Conservation (phyloP, 1,139 yeast species). For the Yamadazyma songkhlaensis region DNA sequence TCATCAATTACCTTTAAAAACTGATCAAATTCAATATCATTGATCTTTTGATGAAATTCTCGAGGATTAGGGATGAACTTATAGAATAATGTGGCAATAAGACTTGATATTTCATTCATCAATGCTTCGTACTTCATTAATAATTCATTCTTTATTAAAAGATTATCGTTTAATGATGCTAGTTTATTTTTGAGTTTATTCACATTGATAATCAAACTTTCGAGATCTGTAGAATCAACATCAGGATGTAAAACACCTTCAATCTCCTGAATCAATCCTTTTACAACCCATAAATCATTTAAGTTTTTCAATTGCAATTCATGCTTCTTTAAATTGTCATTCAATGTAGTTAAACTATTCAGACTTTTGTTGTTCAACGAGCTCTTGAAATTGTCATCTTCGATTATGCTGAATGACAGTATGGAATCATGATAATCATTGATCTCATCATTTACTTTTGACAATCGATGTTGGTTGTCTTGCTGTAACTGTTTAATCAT, state of each 20-base stretch:
- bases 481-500: constrained; percentile 9
- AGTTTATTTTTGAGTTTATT: constrained; percentile 16
- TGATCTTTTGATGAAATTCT: constrained; percentile 15
- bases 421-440: constrained; percentile 10
- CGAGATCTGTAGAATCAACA: constrained; percentile 18
- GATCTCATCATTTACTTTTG: constrained; percentile 5
- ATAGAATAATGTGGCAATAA: constrained; percentile 10
- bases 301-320: constrained; percentile 17
- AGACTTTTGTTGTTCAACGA: constrained; percentile 1
- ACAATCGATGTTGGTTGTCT: constrained; percentile 2
- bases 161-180: constrained; percentile 6
- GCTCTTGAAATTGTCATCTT: constrained; percentile 15
- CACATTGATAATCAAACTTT: constrained; percentile 16
- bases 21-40: constrained; percentile 15
- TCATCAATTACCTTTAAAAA: constrained; percentile 12
- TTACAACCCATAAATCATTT: constrained; percentile 22
- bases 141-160: constrained; percentile 14
- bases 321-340: constrained; percentile 16
- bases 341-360: constrained; percentile 18
- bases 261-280: constrained; percentile 21
- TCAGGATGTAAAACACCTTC: constrained; percentile 12
- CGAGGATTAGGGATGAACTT: constrained; percentile 22
- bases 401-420: constrained; percentile 15
- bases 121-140: constrained; percentile 11
- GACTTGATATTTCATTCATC: constrained; percentile 8